Base-by-base conservation (phyloP, 2,329 filamentous ascomycete species). In the Phoma sp. region DNA sequence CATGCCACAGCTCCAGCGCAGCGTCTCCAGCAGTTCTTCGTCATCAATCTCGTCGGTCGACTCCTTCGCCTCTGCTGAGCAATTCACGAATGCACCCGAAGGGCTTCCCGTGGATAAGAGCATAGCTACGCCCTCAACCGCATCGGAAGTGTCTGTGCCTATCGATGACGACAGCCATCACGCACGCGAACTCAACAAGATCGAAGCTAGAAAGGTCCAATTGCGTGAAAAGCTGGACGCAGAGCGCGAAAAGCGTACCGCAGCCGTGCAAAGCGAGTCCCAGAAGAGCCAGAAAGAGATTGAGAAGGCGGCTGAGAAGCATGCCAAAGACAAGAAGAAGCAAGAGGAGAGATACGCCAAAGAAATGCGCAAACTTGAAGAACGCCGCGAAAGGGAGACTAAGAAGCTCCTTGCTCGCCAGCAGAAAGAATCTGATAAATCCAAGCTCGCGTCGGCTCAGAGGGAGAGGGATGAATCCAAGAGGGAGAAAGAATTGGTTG, bases 351-450 rank as follows among this genome's bases (percentile, higher is more conserved):
- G 77, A 51, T 78, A 76, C 33, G 65, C 72, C 10, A 74, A 72
- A 27, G 74, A 79, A 49, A 71, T 87, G 0, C 83, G 84, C 38
- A 90, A 88, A 68, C 84, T 88, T 47, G 84, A 88, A 62, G 86
- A 86, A 41, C 88, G 87, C 62, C 87, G 88, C 63, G 81, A 83
- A 59, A 82, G 81, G 12, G 88, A 91, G 66, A 77, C 89, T 40
- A 77, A 78, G 58, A 88, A 87, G 72, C 76, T 90, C 2, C 85
- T 90, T 60, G 82, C 85, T 60, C 86, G 85, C 75, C 84, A 85
- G 43, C 78, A 80, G 54, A 82, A 81, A 53, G 89, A 92, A 66
- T 80, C 85, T 56, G 76, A 85, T 51, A 78, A 78, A 57, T 76
- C 77, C 33, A 79, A 81, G 51, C 66, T 84, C 8, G 71, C 74